Conservation (phyloP, 257 asterid genomes). For the Datura wrightii region DNA sequence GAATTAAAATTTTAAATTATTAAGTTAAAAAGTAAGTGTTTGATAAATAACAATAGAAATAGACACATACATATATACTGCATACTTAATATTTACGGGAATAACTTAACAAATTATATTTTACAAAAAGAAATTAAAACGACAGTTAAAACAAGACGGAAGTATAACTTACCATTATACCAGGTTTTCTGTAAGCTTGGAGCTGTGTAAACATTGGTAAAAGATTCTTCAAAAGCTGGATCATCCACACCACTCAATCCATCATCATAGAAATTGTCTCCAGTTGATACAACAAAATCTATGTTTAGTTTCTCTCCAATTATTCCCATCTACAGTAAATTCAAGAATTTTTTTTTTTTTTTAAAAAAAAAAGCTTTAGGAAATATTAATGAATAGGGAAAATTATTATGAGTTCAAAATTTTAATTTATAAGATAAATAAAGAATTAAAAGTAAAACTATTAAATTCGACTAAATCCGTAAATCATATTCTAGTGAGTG, state of each 20-base stretch:
- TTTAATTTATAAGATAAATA: no score
- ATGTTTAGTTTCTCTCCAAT: conserved; percentile 49
- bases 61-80: no score
- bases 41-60: no score
- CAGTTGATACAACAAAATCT: conserved; percentile 69
- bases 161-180: conserved; percentile 54
- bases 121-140: background rate
- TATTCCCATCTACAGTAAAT: conserved; percentile 58
- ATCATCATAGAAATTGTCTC: conserved; percentile 68
- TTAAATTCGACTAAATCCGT: no score
- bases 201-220: conserved; percentile 56
- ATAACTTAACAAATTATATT: no score
- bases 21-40: no score
- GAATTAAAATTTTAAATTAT: background rate
- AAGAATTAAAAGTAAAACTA: no score
- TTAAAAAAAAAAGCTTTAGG: background rate
- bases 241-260: conserved; percentile 62
- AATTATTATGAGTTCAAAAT: background rate
- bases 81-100: no score
- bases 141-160: accelerated
- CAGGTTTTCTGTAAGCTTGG: conserved; percentile 61
- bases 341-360: no score
- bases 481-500: no score
- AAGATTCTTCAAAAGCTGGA: conserved; percentile 65
- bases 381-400: background rate